phyloP scores from a whole-genome alignment of 441 rosid genomes.

The Gossypium lobatum region DNA sequence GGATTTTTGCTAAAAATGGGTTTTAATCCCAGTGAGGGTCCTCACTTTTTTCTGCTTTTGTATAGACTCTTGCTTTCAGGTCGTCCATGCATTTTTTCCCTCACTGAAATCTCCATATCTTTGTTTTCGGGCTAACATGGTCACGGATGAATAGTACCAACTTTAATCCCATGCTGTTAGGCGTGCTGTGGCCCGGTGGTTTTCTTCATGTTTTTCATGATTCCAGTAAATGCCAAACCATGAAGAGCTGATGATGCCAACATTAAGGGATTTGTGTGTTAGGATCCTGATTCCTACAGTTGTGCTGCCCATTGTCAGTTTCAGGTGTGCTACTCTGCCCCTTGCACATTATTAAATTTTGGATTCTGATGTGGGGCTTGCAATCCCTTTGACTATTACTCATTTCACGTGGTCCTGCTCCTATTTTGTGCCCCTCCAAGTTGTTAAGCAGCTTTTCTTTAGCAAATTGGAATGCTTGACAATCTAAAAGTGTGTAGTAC shows the following conservation, averaged over 20 bases:
- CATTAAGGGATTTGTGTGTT: neutral
- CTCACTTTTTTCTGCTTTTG: conserved; percentile 10
- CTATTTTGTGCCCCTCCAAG: neutral
- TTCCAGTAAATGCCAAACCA: conserved; percentile 11
- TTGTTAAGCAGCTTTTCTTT: neutral
- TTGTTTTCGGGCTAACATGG: conserved; percentile 10
- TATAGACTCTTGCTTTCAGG: neutral
- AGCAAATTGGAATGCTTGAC: neutral
- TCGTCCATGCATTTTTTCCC: neutral
- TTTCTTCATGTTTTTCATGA: neutral
- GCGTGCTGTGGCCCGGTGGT: neutral
- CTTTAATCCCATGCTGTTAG: conserved; percentile 2
- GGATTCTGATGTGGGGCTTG: conserved; percentile 6
- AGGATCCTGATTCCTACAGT: conserved; percentile 5
- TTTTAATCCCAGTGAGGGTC: conserved; percentile 16
- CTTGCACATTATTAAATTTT: conserved; percentile 2
- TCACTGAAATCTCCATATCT: conserved; percentile 13
- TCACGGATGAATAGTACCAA: conserved; percentile 10
- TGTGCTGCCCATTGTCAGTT: neutral
- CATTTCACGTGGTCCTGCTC: conserved; percentile 6
- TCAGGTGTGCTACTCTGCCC: neutral
- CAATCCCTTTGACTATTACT: conserved; percentile 1
- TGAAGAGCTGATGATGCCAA: conserved; percentile 15
- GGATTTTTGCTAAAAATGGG: conserved; percentile 13
- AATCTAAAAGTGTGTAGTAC: neutral